Evolutionary conservation across 2,329 filamentous ascomycete species (phyloP).

Genomic region (Lojkania enalia): DNA sequence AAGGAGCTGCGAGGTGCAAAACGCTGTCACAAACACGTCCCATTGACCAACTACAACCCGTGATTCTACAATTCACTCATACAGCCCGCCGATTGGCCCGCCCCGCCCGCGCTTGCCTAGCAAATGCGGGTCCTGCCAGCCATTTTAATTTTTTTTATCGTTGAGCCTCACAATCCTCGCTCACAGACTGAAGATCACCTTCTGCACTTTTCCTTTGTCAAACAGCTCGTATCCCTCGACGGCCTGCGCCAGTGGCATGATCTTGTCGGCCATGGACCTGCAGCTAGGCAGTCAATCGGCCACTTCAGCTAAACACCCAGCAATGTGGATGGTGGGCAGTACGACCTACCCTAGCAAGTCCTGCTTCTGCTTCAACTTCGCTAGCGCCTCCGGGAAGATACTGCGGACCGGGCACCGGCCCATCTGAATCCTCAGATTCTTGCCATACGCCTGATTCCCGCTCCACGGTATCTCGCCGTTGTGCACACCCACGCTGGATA

Average conservation of each 20-base stretch:
- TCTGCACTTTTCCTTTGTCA: conserved; percentile 58
- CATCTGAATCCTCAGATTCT: conserved; percentile 56
- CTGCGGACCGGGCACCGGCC: conserved; percentile 55
- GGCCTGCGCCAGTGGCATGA: conserved; percentile 55
- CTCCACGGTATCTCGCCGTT: conserved; percentile 54
- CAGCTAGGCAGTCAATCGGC: conserved; percentile 2
- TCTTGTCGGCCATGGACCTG: conserved; percentile 58
- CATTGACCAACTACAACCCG: conserved; percentile 7
- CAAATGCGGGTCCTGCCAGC: too few relatives aligned
- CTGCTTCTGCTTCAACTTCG: conserved; percentile 52
- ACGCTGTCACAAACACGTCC: neutral
- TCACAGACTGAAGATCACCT: conserved; percentile 60
- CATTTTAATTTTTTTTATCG: conserved; percentile 25
- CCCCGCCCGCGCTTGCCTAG: neutral
- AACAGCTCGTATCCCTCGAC: conserved; percentile 58
- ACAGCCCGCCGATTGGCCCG: conserved; percentile 1
- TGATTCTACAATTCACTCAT: neutral
- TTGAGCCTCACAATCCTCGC: conserved; percentile 48
- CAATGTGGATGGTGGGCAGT: too few relatives aligned
- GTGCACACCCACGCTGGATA: conserved; percentile 55
- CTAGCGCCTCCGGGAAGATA: conserved; percentile 54
- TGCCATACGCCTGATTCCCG: conserved; percentile 54
- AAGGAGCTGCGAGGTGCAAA: neutral
- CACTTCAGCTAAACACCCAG: conserved; percentile 7
- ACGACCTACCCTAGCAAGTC: conserved; percentile 50